phyloP scores from a whole-genome alignment of 768 basidiomycete species.

The Suillus alpinus region DNA sequence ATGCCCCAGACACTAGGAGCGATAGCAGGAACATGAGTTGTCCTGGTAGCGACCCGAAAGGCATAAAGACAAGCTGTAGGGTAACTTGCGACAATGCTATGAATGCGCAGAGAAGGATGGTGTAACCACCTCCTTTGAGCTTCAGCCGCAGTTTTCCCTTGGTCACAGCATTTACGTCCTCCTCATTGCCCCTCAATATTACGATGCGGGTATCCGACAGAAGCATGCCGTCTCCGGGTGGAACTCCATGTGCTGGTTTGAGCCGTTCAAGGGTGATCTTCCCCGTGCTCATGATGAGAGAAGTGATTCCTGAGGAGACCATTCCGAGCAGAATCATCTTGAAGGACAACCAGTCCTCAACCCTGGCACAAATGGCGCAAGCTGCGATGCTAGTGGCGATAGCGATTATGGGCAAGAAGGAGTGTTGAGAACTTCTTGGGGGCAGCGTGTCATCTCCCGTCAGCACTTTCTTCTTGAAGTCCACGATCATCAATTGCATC shows the following conservation, averaged over 20 bases:
- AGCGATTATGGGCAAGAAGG: conserved; percentile 15
- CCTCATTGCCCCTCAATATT: conserved; percentile 26
- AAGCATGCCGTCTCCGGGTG: conserved; percentile 30
- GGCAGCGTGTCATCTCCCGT: not conserved
- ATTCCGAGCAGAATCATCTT: conserved; percentile 29
- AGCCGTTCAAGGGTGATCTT: conserved; percentile 20
- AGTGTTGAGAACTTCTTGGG: conserved; percentile 9
- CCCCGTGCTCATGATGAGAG: conserved; percentile 23
- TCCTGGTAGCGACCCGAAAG: conserved; percentile 30
- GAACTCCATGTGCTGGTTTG: conserved; percentile 22
- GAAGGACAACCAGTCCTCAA: conserved; percentile 25
- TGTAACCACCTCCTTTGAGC: conserved; percentile 9
- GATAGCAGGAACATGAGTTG: conserved; percentile 34
- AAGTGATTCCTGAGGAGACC: conserved; percentile 26
- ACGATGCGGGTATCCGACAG: conserved; percentile 17
- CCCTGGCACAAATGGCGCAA: conserved; percentile 17
- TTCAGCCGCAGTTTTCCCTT: conserved; percentile 25
- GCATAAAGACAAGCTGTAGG: conserved; percentile 30
- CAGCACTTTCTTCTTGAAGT: not conserved
- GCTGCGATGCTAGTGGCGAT: conserved; percentile 20
- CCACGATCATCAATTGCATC: conserved; percentile 6
- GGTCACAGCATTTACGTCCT: conserved; percentile 27
- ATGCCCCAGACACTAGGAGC: conserved; percentile 30
- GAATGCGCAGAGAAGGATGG: not conserved
- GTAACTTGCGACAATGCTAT: conserved; percentile 19